Percentiles rank a stretch among this genome's conserved stretches.
These are phyloP conservation scores for Cetraspora pellucida DNA, from an alignment of 192 early-diverging fungal species.

Conservation along the genomic window DNA sequence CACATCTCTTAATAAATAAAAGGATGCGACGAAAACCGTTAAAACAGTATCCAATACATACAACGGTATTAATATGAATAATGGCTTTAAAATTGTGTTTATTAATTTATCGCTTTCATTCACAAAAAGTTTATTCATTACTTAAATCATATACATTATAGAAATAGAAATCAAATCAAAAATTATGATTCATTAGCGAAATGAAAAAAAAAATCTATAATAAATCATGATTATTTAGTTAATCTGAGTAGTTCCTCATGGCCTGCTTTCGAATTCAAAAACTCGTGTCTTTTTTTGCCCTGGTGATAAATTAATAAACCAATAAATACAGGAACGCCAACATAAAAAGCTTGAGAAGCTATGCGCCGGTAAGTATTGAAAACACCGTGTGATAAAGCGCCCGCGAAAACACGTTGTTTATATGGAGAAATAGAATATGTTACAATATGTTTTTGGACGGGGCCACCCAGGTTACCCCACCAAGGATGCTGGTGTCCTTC, in stretches of 20 bases:
- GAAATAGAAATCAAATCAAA: no score
- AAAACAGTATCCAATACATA: no score
- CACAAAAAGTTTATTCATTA: no score
- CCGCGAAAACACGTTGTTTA: conserved; percentile 66
- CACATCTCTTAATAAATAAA: no score
- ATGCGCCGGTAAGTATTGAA: conserved; percentile 67
- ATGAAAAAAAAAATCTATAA: no score
- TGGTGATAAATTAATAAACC: conserved; percentile 54
- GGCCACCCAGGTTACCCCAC: conserved; percentile 64
- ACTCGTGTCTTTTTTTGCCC: conserved; percentile 47
- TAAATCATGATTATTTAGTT: neutral
- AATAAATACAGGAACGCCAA: conserved; percentile 52
- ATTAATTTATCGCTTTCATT: no score
- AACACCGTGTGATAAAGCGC: conserved; percentile 56
- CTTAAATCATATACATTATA: no score
- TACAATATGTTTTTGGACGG: conserved; percentile 60
- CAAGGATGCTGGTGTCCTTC: conserved; percentile 1
- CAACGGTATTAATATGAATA: no score
- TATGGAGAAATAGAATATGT: conserved; percentile 63
- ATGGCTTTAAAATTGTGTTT: no score
- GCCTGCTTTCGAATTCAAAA: conserved; percentile 28
- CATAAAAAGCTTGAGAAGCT: conserved; percentile 55
- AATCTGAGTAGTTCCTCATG: conserved; percentile 10
- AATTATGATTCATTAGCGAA: no score
- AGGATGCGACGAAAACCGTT: no score